These are phyloP conservation scores for Lactarius trivialis DNA, from an alignment of 768 basidiomycete genomes.

Conservation along the genomic window DNA sequence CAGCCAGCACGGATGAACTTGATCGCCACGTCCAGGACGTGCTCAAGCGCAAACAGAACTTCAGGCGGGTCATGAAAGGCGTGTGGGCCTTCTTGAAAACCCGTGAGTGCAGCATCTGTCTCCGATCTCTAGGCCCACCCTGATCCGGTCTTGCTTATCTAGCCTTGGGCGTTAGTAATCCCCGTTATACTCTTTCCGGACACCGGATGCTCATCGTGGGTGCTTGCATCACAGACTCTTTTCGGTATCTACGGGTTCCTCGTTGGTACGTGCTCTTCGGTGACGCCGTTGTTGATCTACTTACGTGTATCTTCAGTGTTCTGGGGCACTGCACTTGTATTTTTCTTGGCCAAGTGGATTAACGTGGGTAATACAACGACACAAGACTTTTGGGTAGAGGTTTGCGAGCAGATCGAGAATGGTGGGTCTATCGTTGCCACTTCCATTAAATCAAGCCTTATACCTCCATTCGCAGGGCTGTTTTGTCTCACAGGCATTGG, in stretches of 20 bases:
- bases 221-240: slow-evolving; percentile 36
- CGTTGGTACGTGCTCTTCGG: slow-evolving; percentile 42
- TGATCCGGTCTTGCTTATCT: slow-evolving; percentile 6
- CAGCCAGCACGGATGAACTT: slow-evolving; percentile 38
- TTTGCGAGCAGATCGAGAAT: slow-evolving; percentile 69
- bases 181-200: background rate
- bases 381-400: slow-evolving; percentile 79
- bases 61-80: slow-evolving; percentile 55
- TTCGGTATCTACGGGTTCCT: slow-evolving; percentile 73
- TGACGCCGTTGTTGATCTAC: background rate
- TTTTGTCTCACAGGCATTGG: slow-evolving; percentile 80
- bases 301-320: slow-evolving; percentile 44
- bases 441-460: background rate
- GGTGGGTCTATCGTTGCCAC: slow-evolving; percentile 35
- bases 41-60: slow-evolving; percentile 52
- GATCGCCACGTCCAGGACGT: slow-evolving; percentile 79
- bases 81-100: slow-evolving; percentile 83
- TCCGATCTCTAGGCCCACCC: background rate
- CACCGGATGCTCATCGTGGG: background rate
- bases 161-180: slow-evolving; percentile 60
- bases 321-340: slow-evolving; percentile 80
- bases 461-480: slow-evolving; percentile 39
- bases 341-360: slow-evolving; percentile 64
- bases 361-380: slow-evolving; percentile 60
- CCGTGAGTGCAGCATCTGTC: slow-evolving; percentile 39